Conservation (phyloP, 495 filamentous ascomycete species). For the Thozetella sp. region DNA sequence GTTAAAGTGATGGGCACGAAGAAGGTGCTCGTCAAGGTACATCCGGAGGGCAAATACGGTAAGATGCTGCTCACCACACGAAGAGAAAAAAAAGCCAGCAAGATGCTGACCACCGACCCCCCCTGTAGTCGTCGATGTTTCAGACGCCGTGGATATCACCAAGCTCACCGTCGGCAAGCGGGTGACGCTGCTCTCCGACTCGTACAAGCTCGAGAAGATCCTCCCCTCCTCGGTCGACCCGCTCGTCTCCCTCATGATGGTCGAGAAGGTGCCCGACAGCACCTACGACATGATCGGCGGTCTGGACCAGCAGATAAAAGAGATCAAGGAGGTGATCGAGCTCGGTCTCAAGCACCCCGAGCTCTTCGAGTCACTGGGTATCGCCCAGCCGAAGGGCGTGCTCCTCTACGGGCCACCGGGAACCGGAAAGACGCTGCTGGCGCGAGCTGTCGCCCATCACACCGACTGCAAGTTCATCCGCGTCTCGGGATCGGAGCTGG, state of each 20-base stretch:
- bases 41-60: constrained; percentile 99
- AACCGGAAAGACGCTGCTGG: constrained; percentile 95
- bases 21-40: constrained; percentile 98
- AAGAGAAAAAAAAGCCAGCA: background rate
- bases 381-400: constrained; percentile 97
- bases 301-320: constrained; percentile 98
- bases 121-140: constrained; percentile 86
- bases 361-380: constrained; percentile 97
- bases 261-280: constrained; percentile 98
- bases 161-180: constrained; percentile 98
- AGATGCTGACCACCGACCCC: constrained; percentile 11
- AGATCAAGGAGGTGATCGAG: constrained; percentile 99
- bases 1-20: constrained; percentile 99
- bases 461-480: constrained; percentile 99
- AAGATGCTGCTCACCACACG: constrained; percentile 21
- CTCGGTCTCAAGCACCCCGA: constrained; percentile 98
- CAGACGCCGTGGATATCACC: constrained; percentile 88
- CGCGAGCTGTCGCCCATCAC: constrained; percentile 95
- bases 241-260: constrained; percentile 99
- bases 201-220: constrained; percentile 98
- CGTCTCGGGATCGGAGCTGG: constrained; percentile 92
- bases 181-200: constrained; percentile 92
- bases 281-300: constrained; percentile 99
- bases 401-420: constrained; percentile 96
- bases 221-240: constrained; percentile 97